Evolutionary conservation across 139 green algal species (phyloP).

Genomic region (Marvania coccoides): DNA sequence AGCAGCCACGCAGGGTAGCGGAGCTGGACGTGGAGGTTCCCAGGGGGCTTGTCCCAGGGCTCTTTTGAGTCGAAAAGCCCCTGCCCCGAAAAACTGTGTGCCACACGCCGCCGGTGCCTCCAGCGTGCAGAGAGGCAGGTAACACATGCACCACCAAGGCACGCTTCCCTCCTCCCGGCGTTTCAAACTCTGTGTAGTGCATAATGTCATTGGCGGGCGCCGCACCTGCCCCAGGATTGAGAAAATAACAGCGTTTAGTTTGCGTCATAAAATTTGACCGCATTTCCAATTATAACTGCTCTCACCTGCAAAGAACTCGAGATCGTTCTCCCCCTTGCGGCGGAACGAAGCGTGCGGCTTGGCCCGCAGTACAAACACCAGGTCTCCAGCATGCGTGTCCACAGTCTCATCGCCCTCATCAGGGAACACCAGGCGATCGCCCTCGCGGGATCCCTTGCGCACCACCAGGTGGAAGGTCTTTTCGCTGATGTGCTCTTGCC

Average conservation of each 20-base stretch:
- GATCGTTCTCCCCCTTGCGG: constrained; percentile 5
- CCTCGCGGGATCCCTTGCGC: constrained; percentile 16
- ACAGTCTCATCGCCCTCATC: constrained; percentile 26
- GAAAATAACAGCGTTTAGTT: too few relatives aligned
- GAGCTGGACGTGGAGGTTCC: constrained; percentile 6
- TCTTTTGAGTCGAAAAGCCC: constrained; percentile 21
- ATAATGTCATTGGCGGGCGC: neutral
- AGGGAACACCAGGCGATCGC: constrained; percentile 23
- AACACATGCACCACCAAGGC: neutral
- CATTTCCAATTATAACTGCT: too few relatives aligned
- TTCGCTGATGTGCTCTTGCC: neutral
- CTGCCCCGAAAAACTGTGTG: neutral
- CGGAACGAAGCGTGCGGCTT: constrained; percentile 25
- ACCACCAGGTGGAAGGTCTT: constrained; percentile 26
- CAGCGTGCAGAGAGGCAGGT: neutral
- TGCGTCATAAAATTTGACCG: too few relatives aligned
- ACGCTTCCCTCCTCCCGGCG: neutral
- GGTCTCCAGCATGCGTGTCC: constrained; percentile 27
- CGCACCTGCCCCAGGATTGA: too few relatives aligned
- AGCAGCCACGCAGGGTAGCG: constrained; percentile 19
- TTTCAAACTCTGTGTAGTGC: neutral
- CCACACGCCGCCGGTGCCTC: constrained; percentile 19
- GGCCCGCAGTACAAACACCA: constrained; percentile 14
- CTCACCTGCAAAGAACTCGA: constrained; percentile 25
- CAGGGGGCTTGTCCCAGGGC: constrained; percentile 16